Evolutionary conservation across 1,284 basidiomycete genomes (phyloP).

Genomic region (Fomitopsis schrenkii): DNA sequence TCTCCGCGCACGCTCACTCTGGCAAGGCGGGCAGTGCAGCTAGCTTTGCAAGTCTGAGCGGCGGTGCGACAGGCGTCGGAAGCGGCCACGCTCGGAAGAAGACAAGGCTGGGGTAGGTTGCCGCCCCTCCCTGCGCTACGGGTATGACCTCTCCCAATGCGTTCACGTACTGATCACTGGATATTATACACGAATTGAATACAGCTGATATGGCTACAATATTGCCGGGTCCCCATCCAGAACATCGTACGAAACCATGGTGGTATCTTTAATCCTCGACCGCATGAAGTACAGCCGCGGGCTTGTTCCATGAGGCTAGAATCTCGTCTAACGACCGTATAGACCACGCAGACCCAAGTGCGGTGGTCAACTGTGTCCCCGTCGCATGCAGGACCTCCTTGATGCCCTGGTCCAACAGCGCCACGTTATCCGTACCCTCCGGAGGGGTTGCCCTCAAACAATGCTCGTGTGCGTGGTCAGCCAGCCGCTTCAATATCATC

Average conservation of each 20-base stretch:
- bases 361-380: constrained; percentile 62
- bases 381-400: constrained; percentile 64
- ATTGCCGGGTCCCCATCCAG: not conserved
- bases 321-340: constrained; percentile 60
- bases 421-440: constrained; percentile 45
- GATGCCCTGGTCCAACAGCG: constrained; percentile 53
- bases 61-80: constrained; percentile 34
- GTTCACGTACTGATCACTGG: not conserved
- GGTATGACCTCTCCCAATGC: not conserved
- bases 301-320: constrained; percentile 44
- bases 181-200: not conserved
- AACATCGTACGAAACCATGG: not conserved
- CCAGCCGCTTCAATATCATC: constrained; percentile 51
- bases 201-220: not conserved
- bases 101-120: constrained; percentile 33
- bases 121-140: not conserved
- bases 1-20: constrained; percentile 35
- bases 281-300: not conserved
- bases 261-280: not conserved
- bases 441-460: constrained; percentile 45
- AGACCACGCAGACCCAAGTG: constrained; percentile 65
- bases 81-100: constrained; percentile 40
- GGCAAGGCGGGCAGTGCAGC: constrained; percentile 45
- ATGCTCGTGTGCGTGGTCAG: constrained; percentile 53
- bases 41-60: constrained; percentile 50